Evolutionary conservation across 148 eudicot species (phyloP).

Genomic region (Polygonum maritimum): DNA sequence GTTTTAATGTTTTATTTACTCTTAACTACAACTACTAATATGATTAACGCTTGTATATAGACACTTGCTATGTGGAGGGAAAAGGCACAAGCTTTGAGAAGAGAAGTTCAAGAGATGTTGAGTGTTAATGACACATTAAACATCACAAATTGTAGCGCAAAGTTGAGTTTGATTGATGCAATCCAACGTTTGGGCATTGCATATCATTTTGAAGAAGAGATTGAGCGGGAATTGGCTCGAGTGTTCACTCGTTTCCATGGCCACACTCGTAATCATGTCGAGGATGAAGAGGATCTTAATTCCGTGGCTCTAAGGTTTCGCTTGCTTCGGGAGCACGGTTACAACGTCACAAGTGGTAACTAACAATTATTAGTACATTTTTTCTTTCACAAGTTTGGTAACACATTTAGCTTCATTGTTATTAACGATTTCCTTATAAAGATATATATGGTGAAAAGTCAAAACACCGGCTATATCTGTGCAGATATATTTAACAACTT

Average conservation of each 20-base stretch:
- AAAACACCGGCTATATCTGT: neutral
- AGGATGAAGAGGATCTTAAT: conserved; percentile 8
- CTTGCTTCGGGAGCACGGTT: conserved; percentile 13
- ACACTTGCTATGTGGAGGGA: neutral
- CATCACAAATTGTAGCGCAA: neutral
- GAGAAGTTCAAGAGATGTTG: neutral
- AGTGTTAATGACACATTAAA: neutral
- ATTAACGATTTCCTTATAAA: neutral
- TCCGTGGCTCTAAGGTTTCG: conserved; percentile 17
- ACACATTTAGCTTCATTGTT: neutral
- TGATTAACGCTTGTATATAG: neutral
- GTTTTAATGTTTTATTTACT: too few relatives aligned
- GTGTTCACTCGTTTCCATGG: neutral
- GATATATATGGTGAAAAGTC: too few relatives aligned
- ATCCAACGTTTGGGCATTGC: conserved; percentile 19
- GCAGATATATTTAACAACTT: conserved; percentile 14
- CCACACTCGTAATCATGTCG: neutral
- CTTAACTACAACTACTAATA: too few relatives aligned
- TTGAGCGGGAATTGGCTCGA: conserved; percentile 10
- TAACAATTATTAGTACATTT: neutral
- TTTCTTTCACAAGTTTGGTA: too few relatives aligned
- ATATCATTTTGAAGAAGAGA: conserved; percentile 25
- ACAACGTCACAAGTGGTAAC: conserved; percentile 8
- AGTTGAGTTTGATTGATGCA: conserved; percentile 15
- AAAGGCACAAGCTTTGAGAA: neutral